Evolutionary conservation across 306 rosid genomes (phyloP), one percentile per base, ranked within the genome.

Genomic region (Boehmeria nivea): DNA sequence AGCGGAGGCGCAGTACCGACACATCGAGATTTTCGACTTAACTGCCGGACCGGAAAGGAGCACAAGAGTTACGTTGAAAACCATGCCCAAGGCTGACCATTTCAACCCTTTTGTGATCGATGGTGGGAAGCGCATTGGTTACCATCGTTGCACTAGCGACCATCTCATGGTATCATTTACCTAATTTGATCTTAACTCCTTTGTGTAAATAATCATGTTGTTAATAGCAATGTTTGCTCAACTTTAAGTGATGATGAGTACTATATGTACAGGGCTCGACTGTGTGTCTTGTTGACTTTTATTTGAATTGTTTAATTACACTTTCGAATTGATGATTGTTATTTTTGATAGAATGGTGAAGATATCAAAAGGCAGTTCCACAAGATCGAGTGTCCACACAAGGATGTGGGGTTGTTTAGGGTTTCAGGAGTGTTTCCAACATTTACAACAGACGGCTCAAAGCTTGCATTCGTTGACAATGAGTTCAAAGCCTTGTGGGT

Each of bases 401-500:
- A 17, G 8, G 59, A 54, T 4, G 15, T 54, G 28, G 59, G 43
- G 3, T 9, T 54, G 44, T 54, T 54, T 33, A 31, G 59, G 59
- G 59, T 36, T 6, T 36, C 59, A 2, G 59, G 59, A 34, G 59
- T 36, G 25, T 54, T 54, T 19, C 59, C 59, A 8, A 54, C 59
- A 21, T 54, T 54, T 54, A 28, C 43, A 2, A 33, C 10, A 1
- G 59, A 54, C n/a, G 59, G 59, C 16, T 31, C 42, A 12, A 54
- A 28, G 25, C 42, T 54, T 10, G 59, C 59, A 4, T 54, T 54
- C 17, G 59, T 54, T 6, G 59, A 54, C 25, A 54, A 54, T 6
- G 59, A 54, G 44, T 54, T 54, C 27, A 54, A 54, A 15, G 22
- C 59, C 16, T 14, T 54, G n/a, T 54, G 59, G 59, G 27, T 54